Base-by-base conservation (phyloP, 2,329 filamentous ascomycete genomes). In the Cladosporium sp. region DNA sequence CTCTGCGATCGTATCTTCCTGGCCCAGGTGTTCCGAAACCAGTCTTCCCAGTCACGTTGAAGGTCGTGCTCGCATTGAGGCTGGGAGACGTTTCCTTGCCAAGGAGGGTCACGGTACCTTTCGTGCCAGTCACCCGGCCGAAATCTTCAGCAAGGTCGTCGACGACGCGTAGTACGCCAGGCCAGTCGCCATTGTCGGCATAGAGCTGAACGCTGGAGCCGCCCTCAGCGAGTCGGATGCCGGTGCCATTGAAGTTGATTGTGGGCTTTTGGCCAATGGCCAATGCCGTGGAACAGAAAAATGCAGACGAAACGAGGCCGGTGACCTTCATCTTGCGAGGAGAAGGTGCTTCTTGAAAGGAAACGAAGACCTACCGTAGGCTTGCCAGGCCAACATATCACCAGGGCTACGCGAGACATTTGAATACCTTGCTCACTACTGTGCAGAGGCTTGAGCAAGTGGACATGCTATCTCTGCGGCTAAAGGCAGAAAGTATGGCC, bases 131-230 rank as follows among this genome's bases (percentile, higher is more conserved):
- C 4, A 87, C 83, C n/a, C 82, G 79, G 13, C 84, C 84, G 69
- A 89, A 86, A 66, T 89, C 85, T 3, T 74, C 63, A 0, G 83
- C 82, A 9, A 89, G 74, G 66, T 89, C 85, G 37, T 82, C 75
- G 0, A 83, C 85, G 4, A 82, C 83, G 22, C 84, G 78, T 50
- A 86, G 75, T 1, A 87, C 85, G 53, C 83, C 85, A 70, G 81
- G 84, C 73, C 80, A 85, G 55, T 87, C 84, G 52, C 79, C 70
- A 16, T 67, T 61, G 9, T 80, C 79, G n/a, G 83, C 72, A 2
- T 79, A 69, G 46, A 85, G 80, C 61, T 79, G 76, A 0, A 75
- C 71, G 46, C 67, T 59, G 10, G 67, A 63, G 18, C 67, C 57
- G 3, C 63, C 43, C 14, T 52, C 53, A 13, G 58, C 56, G 22